phyloP scores from a whole-genome alignment of 352 stramenopile genomes.

The Phytophthora pseudosyringae region DNA sequence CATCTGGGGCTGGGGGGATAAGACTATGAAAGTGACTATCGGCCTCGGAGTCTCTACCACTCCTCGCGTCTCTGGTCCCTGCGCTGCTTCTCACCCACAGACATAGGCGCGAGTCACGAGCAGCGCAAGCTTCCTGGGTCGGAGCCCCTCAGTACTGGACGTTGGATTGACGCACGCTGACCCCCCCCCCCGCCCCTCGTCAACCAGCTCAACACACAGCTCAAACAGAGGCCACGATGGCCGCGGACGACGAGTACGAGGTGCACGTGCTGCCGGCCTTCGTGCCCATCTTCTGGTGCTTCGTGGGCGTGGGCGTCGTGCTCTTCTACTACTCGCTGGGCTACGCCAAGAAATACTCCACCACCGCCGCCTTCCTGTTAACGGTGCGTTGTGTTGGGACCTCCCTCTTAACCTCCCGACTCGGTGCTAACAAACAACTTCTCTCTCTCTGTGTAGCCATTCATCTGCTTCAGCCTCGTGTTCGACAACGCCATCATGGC shows the following conservation, averaged over 20 bases:
- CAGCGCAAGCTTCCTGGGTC: background rate
- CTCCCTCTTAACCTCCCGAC: too few species aligned
- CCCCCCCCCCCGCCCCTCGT: background rate
- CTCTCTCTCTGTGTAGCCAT: conserved; percentile 53
- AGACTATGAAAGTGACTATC: conserved; percentile 14
- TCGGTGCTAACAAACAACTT: background rate
- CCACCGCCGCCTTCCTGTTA: conserved; percentile 75
- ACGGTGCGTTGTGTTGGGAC: conserved; percentile 46
- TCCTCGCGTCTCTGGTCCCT: conserved; percentile 21
- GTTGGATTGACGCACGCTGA: conserved; percentile 23
- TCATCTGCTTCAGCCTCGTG: conserved; percentile 79
- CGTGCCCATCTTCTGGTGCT: conserved; percentile 76
- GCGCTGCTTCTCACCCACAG: conserved; percentile 14
- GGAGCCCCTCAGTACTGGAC: conserved; percentile 7
- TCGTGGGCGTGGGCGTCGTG: conserved; percentile 58
- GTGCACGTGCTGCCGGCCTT: conserved; percentile 58
- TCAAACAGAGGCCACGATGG: conserved; percentile 8
- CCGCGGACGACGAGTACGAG: conserved; percentile 32
- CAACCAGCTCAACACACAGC: background rate
- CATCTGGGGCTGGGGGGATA: conserved; percentile 23
- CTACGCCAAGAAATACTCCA: conserved; percentile 81
- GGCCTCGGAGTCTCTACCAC: conserved; percentile 30
- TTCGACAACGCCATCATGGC: conserved; percentile 87
- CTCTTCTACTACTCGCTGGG: conserved; percentile 78
- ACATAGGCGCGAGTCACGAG: conserved; percentile 1